Evolutionary conservation across 2,329 filamentous ascomycete species (phyloP).

Genomic region (Drechslerella stenobrocha): DNA sequence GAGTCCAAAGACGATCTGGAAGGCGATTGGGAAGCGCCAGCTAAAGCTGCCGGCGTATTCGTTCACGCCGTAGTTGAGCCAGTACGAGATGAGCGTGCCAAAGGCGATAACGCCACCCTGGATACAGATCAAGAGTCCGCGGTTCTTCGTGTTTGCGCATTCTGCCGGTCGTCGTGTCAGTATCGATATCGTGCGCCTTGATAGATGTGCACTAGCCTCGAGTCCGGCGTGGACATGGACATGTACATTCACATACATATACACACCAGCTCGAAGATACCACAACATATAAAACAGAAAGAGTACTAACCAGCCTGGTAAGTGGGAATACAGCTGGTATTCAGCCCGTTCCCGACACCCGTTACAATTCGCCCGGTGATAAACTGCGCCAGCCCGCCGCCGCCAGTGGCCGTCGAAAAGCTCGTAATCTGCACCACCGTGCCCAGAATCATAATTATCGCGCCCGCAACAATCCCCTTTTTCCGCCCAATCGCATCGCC

Average conservation of each 20-base stretch:
- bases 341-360: slow-evolving; percentile 62
- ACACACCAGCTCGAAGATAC: background rate
- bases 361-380: slow-evolving; percentile 63
- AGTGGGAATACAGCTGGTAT: slow-evolving; percentile 59
- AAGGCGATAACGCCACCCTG: slow-evolving; percentile 60
- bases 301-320: slow-evolving; percentile 59
- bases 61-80: slow-evolving; percentile 63
- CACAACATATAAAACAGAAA: slow-evolving; percentile 52
- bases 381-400: slow-evolving; percentile 59
- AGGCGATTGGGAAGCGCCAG: slow-evolving; percentile 66
- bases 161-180: too few species aligned
- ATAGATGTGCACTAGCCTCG: too few species aligned
- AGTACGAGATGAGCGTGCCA: slow-evolving; percentile 62
- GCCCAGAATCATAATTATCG: slow-evolving; percentile 63
- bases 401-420: slow-evolving; percentile 52
- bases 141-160: slow-evolving; percentile 59
- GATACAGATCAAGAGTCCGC: slow-evolving; percentile 66
- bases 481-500: slow-evolving; percentile 65
- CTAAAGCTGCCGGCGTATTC: slow-evolving; percentile 60
- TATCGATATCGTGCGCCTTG: too few species aligned
- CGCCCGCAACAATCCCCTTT: slow-evolving; percentile 65
- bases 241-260: too few species aligned
- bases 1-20: slow-evolving; percentile 64
- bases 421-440: slow-evolving; percentile 64
- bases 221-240: too few species aligned